Evolutionary conservation across 768 basidiomycete genomes (phyloP).

Genomic region (Tulasnella sp.): DNA sequence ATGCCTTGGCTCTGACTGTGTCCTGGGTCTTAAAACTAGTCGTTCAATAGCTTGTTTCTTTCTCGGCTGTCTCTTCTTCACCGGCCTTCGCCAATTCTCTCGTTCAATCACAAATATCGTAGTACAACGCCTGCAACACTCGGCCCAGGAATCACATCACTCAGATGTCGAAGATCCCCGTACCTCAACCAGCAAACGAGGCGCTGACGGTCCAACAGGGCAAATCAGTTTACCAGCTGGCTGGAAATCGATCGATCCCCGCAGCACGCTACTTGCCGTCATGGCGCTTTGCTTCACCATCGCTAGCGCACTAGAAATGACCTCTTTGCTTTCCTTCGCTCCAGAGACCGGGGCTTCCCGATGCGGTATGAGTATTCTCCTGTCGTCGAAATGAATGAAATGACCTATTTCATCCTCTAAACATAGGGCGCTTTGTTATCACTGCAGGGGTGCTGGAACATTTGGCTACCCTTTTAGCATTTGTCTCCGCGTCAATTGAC

Average conservation of each 20-base stretch:
- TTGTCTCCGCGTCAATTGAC: background rate
- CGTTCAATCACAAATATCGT: background rate
- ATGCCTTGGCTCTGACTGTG: background rate
- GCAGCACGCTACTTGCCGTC: background rate
- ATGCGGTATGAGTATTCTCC: background rate
- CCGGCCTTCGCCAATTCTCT: background rate
- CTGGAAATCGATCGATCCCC: background rate
- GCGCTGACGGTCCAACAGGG: background rate
- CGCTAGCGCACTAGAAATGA: background rate
- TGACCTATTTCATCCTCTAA: background rate
- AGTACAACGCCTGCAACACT: background rate
- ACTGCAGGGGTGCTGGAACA: background rate
- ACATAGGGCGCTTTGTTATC: background rate
- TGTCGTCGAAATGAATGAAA: background rate
- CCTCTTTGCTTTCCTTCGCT: background rate
- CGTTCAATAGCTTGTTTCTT: background rate
- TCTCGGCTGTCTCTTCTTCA: background rate
- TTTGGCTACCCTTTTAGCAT: background rate
- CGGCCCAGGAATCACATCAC: background rate
- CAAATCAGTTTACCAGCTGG: background rate
- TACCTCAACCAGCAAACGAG: background rate
- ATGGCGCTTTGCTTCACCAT: background rate
- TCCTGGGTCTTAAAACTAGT: background rate
- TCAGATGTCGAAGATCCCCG: background rate
- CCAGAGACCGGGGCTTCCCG: background rate